Conservation (phyloP, 2,329 filamentous ascomycete genomes). For the Aspergillus flavus region DNA sequence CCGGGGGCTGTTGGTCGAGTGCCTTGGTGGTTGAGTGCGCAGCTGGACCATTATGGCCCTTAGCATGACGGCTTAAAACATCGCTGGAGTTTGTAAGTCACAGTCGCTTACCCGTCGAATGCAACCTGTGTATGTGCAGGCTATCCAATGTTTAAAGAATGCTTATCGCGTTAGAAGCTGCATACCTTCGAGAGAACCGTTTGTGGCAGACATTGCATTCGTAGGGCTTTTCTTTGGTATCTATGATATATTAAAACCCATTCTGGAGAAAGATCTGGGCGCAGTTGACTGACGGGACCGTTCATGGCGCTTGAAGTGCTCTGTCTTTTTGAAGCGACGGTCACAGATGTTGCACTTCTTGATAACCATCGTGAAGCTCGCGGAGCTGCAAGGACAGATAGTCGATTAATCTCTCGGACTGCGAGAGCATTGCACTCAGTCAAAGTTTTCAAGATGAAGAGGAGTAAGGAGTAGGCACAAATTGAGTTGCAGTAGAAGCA, state of each 20-base stretch:
- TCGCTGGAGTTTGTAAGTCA: constrained; percentile 39
- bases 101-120: neutral
- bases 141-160: constrained; percentile 2
- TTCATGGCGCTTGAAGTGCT: constrained; percentile 59
- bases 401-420: neutral
- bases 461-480: neutral
- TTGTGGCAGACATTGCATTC: constrained; percentile 58
- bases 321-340: constrained; percentile 58
- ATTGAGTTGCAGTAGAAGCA: neutral
- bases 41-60: constrained; percentile 46
- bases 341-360: constrained; percentile 53
- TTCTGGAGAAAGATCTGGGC: neutral
- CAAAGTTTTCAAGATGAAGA: neutral
- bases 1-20: constrained; percentile 38
- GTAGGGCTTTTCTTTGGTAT: constrained; percentile 58
- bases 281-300: constrained; percentile 52
- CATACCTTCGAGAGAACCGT: constrained; percentile 56
- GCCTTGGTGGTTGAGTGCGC: constrained; percentile 14
- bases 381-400: constrained; percentile 8
- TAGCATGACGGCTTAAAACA: constrained; percentile 55
- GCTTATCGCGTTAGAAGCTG: neutral
- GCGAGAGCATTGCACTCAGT: constrained; percentile 12
- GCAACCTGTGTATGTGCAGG: neutral
- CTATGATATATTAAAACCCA: constrained; percentile 31
- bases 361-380: constrained; percentile 40